Conservation (phyloP, 106 monocot genomes). For the Dendrobium officinale region DNA sequence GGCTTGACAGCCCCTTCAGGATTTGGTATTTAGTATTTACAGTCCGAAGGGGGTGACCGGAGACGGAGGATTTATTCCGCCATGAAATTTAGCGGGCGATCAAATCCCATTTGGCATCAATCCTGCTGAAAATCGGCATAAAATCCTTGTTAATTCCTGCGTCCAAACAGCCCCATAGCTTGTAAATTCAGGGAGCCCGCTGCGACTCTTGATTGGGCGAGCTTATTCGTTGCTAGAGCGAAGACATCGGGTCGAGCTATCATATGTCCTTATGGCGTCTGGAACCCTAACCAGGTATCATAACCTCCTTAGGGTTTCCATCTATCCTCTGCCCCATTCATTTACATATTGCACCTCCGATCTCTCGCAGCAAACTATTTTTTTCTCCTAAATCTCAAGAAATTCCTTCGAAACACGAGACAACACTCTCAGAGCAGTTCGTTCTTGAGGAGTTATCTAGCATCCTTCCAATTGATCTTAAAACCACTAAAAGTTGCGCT, state of each 20-base stretch:
- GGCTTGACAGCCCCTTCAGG: no score
- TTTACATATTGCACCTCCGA: background rate
- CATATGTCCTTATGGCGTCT: background rate
- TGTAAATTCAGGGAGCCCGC: no score
- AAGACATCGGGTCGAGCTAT: background rate
- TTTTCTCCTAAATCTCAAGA: background rate
- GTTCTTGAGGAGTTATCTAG: constrained; percentile 38
- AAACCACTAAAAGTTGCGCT: background rate
- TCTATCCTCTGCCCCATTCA: background rate
- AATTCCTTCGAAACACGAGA: background rate
- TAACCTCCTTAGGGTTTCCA: background rate
- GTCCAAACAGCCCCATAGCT: no score
- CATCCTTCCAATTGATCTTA: constrained; percentile 31
- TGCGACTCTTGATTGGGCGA: no score
- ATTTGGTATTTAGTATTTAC: no score
- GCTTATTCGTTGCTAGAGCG: no score
- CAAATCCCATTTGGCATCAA: no score
- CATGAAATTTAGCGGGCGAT: no score
- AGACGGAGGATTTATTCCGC: no score
- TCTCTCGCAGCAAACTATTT: background rate
- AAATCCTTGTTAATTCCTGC: no score
- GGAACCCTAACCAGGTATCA: background rate
- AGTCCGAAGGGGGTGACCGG: no score
- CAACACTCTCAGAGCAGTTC: constrained; percentile 30
- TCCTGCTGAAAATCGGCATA: no score